These are phyloP conservation scores for Cadophora malorum DNA, from an alignment of 2,329 filamentous ascomycete genomes.

Conservation along the genomic window DNA sequence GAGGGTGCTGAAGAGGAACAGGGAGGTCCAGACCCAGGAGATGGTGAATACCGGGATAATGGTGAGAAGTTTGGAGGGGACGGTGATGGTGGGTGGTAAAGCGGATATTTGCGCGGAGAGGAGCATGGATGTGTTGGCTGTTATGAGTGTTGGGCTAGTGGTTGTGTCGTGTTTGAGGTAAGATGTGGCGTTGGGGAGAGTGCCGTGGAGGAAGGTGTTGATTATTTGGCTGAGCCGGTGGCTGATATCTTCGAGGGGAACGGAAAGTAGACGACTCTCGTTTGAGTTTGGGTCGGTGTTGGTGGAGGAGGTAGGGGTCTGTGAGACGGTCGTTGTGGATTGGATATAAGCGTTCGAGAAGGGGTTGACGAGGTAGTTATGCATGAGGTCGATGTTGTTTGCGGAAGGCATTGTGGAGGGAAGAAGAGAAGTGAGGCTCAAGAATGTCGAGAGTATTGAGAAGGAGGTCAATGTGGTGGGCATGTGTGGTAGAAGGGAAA, in stretches of 20 bases:
- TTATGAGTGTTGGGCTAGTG: not conserved
- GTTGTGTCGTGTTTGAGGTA: slow-evolving; percentile 26
- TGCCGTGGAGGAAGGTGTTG: slow-evolving; percentile 33
- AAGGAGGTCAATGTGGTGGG: slow-evolving; percentile 30
- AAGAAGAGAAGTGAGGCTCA: slow-evolving; percentile 28
- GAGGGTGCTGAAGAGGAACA: slow-evolving; percentile 30
- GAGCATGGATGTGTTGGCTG: slow-evolving; percentile 14
- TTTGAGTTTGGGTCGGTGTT: not conserved
- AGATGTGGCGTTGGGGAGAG: slow-evolving; percentile 23
- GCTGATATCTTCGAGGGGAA: slow-evolving; percentile 33
- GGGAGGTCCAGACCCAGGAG: slow-evolving; percentile 25
- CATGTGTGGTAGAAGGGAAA: slow-evolving; percentile 29
- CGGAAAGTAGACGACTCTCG: slow-evolving; percentile 29
- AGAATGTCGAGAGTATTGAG: slow-evolving; percentile 26
- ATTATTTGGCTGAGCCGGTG: slow-evolving; percentile 30
- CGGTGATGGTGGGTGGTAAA: slow-evolving; percentile 24
- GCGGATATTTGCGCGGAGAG: slow-evolving; percentile 20
- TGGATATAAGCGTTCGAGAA: slow-evolving; percentile 32
- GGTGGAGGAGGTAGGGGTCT: not conserved
- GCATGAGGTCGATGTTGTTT: slow-evolving; percentile 31
- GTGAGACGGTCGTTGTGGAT: slow-evolving; percentile 24
- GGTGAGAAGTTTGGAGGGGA: slow-evolving; percentile 22
- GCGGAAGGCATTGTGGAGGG: slow-evolving; percentile 25
- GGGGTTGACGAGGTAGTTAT: slow-evolving; percentile 36
- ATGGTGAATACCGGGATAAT: slow-evolving; percentile 8